Evolutionary conservation across 352 stramenopile genomes (phyloP), one percentile per base, ranked within the genome.

Genomic region (Globisporangium iwayamae): DNA sequence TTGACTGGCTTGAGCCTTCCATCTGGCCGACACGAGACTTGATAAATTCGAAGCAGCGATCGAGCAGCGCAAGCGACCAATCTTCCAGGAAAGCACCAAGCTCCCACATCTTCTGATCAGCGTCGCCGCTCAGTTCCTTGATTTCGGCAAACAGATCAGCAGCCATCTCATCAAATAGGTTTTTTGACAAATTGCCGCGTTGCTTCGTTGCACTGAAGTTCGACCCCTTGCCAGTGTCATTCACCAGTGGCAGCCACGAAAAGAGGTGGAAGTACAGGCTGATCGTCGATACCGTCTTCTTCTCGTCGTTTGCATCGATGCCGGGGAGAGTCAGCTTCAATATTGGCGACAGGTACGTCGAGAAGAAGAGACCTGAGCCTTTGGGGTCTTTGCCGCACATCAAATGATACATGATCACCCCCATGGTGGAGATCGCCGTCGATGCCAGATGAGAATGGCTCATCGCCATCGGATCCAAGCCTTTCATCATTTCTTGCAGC

Each of bases 301-400:
- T 84, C 48, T 93, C 79, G 58, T 93, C 83, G 22, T 93, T 93
- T 10, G 79, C 69, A 60, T 93, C 83, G 66, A 93, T 91, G 4
- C 83, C 83, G 4, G 81, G 78, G 7, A 93, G 66, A 8, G 83
- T 91, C 48, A 87, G 64, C 22, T 80, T 74, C 60, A 93, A 36
- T 8, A 91, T 67, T 28, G 78, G 74, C 34, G 83, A 64, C 45
- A 93, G 56, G 18, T 90, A 86, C 28, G 68, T 84, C 14, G 74
- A 67, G 34, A 87, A 89, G 55, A 90, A 81, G 30, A 87, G 30
- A 0, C 75, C 79, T 4, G 66, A 76, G 14, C 74, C 76, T 20
- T 75, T 45, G 0, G 75, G 62, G 51, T 89, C 68, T 25, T 80
- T 74, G 32, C 83, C 81, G 50, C 72, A 81, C 74, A 93, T 85